Percentiles rank a stretch among this genome's conserved stretches.
These are phyloP conservation scores for Cordyceps javanica DNA, from an alignment of 2,329 filamentous ascomycete genomes.

Conservation along the genomic window DNA sequence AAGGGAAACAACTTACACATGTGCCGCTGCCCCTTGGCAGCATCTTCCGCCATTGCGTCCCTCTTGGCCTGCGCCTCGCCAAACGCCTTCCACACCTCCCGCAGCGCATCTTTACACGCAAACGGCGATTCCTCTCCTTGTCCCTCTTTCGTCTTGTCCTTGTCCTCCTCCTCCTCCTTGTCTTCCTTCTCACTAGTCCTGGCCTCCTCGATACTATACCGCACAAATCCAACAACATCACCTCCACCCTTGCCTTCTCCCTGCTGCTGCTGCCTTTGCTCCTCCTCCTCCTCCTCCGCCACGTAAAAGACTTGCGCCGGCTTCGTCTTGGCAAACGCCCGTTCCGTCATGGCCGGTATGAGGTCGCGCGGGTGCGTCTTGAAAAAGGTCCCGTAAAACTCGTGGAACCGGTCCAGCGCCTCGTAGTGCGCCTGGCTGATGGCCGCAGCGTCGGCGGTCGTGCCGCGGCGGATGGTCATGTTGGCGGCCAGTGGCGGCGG, in stretches of 20 bases:
- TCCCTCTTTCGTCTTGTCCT: neutral
- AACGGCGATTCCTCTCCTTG: conserved; percentile 12
- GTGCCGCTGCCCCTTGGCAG: conserved; percentile 15
- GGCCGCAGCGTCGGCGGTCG: conserved; percentile 11
- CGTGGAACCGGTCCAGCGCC: conserved; percentile 16
- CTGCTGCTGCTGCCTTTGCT: no score
- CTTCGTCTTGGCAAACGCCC: conserved; percentile 1
- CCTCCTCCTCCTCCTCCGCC: conserved; percentile 1
- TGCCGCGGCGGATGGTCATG: conserved; percentile 14
- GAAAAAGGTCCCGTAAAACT: conserved; percentile 19
- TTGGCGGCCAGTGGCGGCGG: neutral
- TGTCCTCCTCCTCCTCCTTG: neutral
- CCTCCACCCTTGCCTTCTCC: no score
- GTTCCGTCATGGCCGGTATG: conserved; percentile 4
- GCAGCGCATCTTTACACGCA: conserved; percentile 15
- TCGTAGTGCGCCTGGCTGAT: conserved; percentile 17
- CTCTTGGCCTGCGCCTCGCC: conserved; percentile 15
- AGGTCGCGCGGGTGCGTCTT: conserved; percentile 13
- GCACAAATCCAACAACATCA: conserved; percentile 15
- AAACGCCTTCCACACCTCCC: conserved; percentile 20
- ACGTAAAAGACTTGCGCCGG: conserved; percentile 13
- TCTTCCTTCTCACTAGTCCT: neutral
- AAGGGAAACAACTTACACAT: conserved; percentile 14
- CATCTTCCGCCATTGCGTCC: conserved; percentile 17
- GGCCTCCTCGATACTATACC: conserved; percentile 12